Base-by-base conservation (phyloP, 2,329 filamentous ascomycete genomes). In the Corinectria fuckeliana region DNA sequence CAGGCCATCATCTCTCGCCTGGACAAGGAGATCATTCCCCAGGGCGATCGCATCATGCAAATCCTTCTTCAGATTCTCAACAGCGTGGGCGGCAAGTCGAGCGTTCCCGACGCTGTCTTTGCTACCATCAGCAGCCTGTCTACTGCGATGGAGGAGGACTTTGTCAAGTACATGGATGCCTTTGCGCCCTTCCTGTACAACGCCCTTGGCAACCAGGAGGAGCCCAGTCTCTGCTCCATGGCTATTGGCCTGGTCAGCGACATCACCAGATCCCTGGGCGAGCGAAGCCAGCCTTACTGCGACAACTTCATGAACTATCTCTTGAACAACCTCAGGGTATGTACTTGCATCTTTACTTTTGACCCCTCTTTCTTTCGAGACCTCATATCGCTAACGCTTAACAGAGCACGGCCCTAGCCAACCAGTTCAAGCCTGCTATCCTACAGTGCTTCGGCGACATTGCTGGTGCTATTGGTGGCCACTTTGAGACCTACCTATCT, bases 221-320 rank as follows among this genome's bases (percentile, higher is more conserved):
- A 97, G 80, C 91, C 93, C 32, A 91, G 88, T 76, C 85, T 98
- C 62, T 98, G 95, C 83, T 90, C 94, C 44, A 96, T 98, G 89
- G 94, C 95, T 70, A 97, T 99, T 76, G 95, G 95, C 69, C 86
- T 99, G 56, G 94, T 98, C 68, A 96, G 94, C 76, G 95, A 99
- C 74, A 95, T 99, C 70, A 94, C 93, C 51, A 90, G 95, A 70
- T 95, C 94, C 14, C 84, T 98, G 74, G 92, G 93, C 74, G 89
- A 93, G 74, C 91, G 91, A 76, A 91, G 94, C 72, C 92, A 96
- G 79, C 95, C 94, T 57, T 98, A 90, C 82, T 99, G 95, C 78
- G 95, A 99, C 72, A 87, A 89, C 66, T 97, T 98, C 77, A 99
- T 99, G 95, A 99, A 99, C 83, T 91, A 95, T 75, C 83, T 99